Base-by-base conservation (phyloP, 768 basidiomycete genomes). In the Podaxis carcinomalis region DNA sequence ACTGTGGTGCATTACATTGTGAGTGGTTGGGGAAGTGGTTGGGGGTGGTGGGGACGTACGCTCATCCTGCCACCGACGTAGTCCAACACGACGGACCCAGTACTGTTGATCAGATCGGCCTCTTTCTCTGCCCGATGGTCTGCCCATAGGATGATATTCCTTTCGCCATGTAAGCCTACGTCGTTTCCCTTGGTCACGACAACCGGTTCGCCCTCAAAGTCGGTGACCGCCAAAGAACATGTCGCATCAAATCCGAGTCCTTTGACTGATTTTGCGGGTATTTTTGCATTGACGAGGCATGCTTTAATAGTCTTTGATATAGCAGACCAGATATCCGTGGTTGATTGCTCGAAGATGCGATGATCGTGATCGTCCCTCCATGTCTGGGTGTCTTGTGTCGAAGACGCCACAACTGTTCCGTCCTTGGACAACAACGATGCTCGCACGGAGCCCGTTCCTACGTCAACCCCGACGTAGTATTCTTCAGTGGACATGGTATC, bases 1-100 rank as follows among this genome's bases (percentile, higher is more conserved):
- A 83, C 92, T 97, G 64, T 11, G 16, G 57, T 28, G 40, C 13
- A 16, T 19, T 19, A 46, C 63, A 55, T 7, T 47, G 9, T 51
- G 19, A 53, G 9, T n/a, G 19, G 46, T 10, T 28, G 9, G 53
- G 56, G 39, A 46, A 32, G 46, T 16, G 57, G 2, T 65, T 21
- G 39, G 35, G 28, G 10, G 40, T 4, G 3, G 4, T 37, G 53
- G 19, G 16, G 59, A 74, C 78, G 68, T 76, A 92, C 95, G 70
- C 93, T 95, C 89, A 99, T 98, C 39, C 85, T 91, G 49, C 95
- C 95, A 9, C 97, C 97, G 51, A 98, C 95, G 75, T 95, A 98
- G 60, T 95, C 88, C 66, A 98, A 78, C 39, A 97, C 94, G 28
- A 87, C 79, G 53, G 92, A 92, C 1, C 86, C 88, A 1, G 90